Evolutionary conservation across 352 stramenopile genomes (phyloP).

Genomic region (Hyaloperonospora brassicae): DNA sequence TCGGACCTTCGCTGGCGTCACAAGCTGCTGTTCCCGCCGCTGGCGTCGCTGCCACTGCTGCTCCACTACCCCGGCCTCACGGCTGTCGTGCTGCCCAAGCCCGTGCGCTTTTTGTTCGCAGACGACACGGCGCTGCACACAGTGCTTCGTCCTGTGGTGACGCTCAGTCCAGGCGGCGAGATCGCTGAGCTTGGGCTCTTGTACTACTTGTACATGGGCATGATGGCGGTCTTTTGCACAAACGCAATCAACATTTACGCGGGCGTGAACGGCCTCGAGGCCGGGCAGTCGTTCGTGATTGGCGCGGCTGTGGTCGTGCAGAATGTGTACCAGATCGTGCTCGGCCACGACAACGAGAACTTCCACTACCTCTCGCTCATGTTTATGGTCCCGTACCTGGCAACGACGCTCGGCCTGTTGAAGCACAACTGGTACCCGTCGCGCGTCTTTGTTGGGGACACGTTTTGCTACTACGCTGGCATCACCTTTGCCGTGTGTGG

Average conservation of each 20-base stretch:
- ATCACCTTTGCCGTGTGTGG: constrained; percentile 97
- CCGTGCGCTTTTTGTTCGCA: constrained; percentile 60
- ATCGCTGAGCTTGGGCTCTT: constrained; percentile 90
- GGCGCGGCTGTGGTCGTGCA: constrained; percentile 91
- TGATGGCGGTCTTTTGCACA: constrained; percentile 98
- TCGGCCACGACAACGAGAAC: constrained; percentile 72
- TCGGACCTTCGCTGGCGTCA: constrained; percentile 93
- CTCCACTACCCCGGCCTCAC: constrained; percentile 95
- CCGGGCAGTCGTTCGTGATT: constrained; percentile 90
- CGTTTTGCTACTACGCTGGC: constrained; percentile 98
- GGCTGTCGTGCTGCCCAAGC: constrained; percentile 90
- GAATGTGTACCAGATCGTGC: constrained; percentile 92
- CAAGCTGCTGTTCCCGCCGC: constrained; percentile 94
- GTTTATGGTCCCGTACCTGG: constrained; percentile 95
- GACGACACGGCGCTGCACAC: constrained; percentile 50
- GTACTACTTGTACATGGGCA: constrained; percentile 98
- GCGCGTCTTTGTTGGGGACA: constrained; percentile 97
- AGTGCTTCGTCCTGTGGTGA: constrained; percentile 55
- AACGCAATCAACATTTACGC: constrained; percentile 99
- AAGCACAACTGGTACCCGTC: constrained; percentile 97
- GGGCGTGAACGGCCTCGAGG: constrained; percentile 98
- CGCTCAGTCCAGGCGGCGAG: constrained; percentile 66
- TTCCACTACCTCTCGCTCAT: constrained; percentile 94
- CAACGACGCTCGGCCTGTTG: constrained; percentile 90
- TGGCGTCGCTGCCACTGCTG: constrained; percentile 95